Percentiles rank a stretch among this genome's conserved stretches.
Conservation (phyloP, 2,329 filamentous ascomycete genomes). For the Lasiodiplodia gonubiensis region DNA sequence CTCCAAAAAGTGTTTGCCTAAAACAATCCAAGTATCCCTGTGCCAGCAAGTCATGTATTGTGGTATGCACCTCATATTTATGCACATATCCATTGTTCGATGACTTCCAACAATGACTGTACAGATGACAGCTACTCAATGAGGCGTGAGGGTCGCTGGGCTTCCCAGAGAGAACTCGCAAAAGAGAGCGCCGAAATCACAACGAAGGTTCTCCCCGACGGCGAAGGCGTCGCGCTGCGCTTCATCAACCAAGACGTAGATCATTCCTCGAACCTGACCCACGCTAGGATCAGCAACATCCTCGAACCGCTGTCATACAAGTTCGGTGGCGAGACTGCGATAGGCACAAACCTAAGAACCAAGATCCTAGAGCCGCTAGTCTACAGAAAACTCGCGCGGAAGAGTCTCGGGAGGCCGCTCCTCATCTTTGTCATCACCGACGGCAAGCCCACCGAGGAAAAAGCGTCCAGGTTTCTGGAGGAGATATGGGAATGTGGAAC, state of each 20-base stretch:
- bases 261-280: conserved; percentile 25
- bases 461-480: conserved; percentile 9
- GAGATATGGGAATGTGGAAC: conserved; percentile 30
- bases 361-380: conserved; percentile 33
- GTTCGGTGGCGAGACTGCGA: conserved; percentile 24
- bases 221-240: conserved; percentile 32
- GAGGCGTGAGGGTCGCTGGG: conserved; percentile 30
- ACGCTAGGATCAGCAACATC: not conserved
- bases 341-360: conserved; percentile 30
- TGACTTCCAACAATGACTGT: not conserved
- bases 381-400: conserved; percentile 25
- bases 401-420: conserved; percentile 29
- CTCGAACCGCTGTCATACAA: not conserved
- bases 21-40: conserved; percentile 30
- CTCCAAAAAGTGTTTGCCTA: conserved; percentile 8
- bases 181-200: conserved; percentile 31
- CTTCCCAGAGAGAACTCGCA: conserved; percentile 29
- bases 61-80: conserved; percentile 27
- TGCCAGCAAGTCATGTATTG: conserved; percentile 33
- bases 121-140: conserved; percentile 34
- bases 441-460: conserved; percentile 28
- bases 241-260: conserved; percentile 32
- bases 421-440: conserved; percentile 33
- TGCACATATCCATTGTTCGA: not conserved
- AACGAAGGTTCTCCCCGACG: conserved; percentile 30